Evolutionary conservation across 345 rosid species (phyloP).

Genomic region (Ceriops zippeliana): DNA sequence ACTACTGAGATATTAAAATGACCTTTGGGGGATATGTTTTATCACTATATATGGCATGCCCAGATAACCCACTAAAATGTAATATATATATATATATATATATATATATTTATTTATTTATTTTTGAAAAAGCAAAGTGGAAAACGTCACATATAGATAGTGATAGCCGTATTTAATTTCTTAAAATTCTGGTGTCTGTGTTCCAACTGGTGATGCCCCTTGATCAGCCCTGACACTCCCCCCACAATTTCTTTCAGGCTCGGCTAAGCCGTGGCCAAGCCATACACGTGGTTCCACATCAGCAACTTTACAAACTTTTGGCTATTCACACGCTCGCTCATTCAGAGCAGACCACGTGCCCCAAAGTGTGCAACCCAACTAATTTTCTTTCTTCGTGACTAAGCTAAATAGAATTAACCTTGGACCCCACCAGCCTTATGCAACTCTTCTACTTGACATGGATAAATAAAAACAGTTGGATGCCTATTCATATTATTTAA

Average conservation of each 20-base stretch:
- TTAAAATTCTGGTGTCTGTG: too few relatives aligned
- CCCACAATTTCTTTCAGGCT: neutral
- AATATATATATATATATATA: too few relatives aligned
- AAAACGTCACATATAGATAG: too few relatives aligned
- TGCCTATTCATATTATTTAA: too few relatives aligned
- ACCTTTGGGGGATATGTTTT: too few relatives aligned
- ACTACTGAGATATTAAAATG: too few relatives aligned
- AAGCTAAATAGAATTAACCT: constrained; percentile 26
- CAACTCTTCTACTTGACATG: neutral
- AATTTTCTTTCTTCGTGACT: constrained; percentile 40
- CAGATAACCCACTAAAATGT: too few relatives aligned
- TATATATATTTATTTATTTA: too few relatives aligned
- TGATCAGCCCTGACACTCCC: neutral
- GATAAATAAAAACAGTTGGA: too few relatives aligned
- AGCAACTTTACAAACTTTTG: constrained; percentile 14
- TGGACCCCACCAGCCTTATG: constrained; percentile 24
- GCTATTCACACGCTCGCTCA: constrained; percentile 11
- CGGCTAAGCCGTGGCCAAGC: constrained; percentile 4
- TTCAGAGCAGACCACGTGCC: neutral
- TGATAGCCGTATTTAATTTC: too few relatives aligned
- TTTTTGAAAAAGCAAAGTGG: too few relatives aligned
- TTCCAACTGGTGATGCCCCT: neutral
- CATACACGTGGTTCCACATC: constrained; percentile 17
- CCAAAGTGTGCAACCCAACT: neutral
- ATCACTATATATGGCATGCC: too few relatives aligned